phyloP scores from a whole-genome alignment of 2,329 filamentous ascomycete species.

The Epichloe uncinata region DNA sequence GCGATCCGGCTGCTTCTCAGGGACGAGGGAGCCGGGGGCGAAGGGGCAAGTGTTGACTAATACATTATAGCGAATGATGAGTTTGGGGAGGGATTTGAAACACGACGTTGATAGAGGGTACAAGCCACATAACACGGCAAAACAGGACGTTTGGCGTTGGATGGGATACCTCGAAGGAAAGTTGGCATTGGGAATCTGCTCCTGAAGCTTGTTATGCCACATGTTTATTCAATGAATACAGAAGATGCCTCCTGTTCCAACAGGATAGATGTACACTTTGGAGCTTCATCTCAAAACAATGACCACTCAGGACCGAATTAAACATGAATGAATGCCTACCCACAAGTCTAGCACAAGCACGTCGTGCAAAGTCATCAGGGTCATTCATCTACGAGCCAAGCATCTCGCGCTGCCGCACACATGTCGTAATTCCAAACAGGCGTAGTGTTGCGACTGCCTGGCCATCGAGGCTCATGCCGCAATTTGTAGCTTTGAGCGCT shows the following conservation, averaged over 20 bases:
- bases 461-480: too few relatives aligned
- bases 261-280: not conserved
- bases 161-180: not conserved
- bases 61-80: not conserved
- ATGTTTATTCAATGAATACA: not conserved
- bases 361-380: too few relatives aligned
- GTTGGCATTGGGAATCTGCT: not conserved
- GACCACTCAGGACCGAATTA: not conserved
- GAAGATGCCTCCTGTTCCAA: too few relatives aligned
- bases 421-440: too few relatives aligned
- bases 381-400: too few relatives aligned
- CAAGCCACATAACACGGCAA: not conserved
- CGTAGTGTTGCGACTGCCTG: too few relatives aligned
- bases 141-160: not conserved
- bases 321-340: too few relatives aligned
- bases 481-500: too few relatives aligned
- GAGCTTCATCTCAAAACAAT: too few relatives aligned
- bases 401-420: too few relatives aligned
- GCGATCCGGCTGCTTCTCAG: not conserved
- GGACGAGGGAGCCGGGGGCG: not conserved
- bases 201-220: not conserved
- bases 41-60: conserved; percentile 2
- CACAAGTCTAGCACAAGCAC: too few relatives aligned
- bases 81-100: not conserved
- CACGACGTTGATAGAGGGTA: not conserved